Evolutionary conservation across 441 rosid species (phyloP), one percentile per base, ranked within the genome.

Genomic region (Lepidium campestre): DNA sequence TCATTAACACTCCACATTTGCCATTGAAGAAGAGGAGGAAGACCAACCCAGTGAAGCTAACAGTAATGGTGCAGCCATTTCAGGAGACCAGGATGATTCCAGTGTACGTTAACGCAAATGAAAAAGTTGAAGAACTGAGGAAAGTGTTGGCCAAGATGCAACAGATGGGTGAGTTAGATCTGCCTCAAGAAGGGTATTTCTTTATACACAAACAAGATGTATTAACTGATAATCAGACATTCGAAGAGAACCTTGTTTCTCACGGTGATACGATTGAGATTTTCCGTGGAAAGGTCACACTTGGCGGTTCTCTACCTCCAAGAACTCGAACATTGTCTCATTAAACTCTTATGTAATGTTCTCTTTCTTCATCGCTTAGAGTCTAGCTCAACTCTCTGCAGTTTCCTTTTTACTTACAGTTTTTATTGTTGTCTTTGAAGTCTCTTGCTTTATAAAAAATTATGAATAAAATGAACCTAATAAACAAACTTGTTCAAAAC

Each of bases 211-310:
- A 83, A 44, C 84, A 84, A 57, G 71, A 7, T 84, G 87, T 85
- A 18, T 84, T 88, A 88, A 77, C 77, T 10, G 91, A 85, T 9
- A 78, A 88, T 53, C 59, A 75, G 57, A 85, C 97, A 4, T 93
- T 90, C 65, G 83, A 80, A 85, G 62, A 78, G 62, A 89, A 93
- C 75, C 80, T 68, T 36, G 85, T 90, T 39, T 46, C 57, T 2
- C 79, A 77, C 10, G 92, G 87, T 2, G 96, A 90, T 25, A 81
- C 81, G 0, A 74, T 93, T 14, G 88, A 88, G 79, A 78, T 92
- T 46, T 84, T 85, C 7, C 74, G 71, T 54, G 97, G 96, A 2
- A 83, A 4, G 31, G 83, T 19, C 81, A 14, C 8, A 41, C 10
- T 7, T 6, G 47, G 37, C 19, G 6, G 7, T 8, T 36, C 31